Base-by-base conservation (phyloP, 208 protist genomes). In the Strigomonas oncopelti region DNA sequence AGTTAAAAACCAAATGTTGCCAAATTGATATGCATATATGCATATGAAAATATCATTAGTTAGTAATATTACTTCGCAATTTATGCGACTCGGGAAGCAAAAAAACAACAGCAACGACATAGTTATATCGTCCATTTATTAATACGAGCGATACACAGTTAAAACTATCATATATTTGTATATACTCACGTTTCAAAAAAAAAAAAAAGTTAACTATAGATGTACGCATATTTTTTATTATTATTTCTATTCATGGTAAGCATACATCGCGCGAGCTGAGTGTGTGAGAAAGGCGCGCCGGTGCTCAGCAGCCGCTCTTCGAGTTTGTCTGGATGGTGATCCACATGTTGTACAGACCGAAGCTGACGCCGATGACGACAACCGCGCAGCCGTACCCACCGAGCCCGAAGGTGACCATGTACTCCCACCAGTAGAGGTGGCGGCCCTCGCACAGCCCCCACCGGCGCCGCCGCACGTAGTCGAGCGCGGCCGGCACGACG, bases 281-380 rank as follows among this genome's bases (percentile, higher is more conserved):
- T n/a, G n/a, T n/a, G n/a, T n/a, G n/a, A n/a, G n/a, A n/a, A n/a
- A n/a, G n/a, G n/a, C n/a, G n/a, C n/a, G n/a, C n/a, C n/a, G n/a
- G n/a, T n/a, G 42, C 42, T 77, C 62, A 83, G 42, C 77, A 83
- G 27, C 52, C 69, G 57, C 67, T 65, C 0, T 67, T 71, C 16
- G 77, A 71, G 62, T 71, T 54, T 11, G 72, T 80, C 52, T 88
- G 82, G 22, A 88, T 74, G 22, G 54, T 77, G 0, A 74, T 67
- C 77, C 80, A 86, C 48, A 86, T 57, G 28, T 77, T 65, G 54
- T 81, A 86, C 61, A 77, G 71, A 27, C 77, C 80, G 9, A 80
- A 86, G 14, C 64, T 72, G 31, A 86, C 73, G 14, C 80, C 80
- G 22, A 74, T 70, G 14, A 80, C 48, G 48, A 86, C 77, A 27